phyloP scores from a whole-genome alignment of 768 basidiomycete genomes.

The Leucosporidium scottii region DNA sequence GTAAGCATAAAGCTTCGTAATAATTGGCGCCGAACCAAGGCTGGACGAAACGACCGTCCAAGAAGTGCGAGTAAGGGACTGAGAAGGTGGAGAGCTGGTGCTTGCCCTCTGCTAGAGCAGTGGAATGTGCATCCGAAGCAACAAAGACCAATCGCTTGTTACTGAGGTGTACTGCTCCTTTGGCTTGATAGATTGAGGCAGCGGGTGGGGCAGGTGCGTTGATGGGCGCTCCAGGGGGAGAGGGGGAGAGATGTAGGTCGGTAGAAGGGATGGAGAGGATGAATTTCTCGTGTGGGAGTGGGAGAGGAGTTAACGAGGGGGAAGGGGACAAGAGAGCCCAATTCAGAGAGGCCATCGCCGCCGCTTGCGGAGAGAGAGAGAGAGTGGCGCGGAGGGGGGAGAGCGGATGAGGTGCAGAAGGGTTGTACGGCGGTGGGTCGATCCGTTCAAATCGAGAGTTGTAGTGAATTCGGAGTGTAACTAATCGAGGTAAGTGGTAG shows the following conservation, averaged over 20 bases:
- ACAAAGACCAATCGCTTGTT: conserved; percentile 28
- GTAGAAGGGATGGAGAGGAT: conserved; percentile 4
- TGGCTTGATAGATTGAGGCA: neutral
- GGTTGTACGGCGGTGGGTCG: too few species aligned
- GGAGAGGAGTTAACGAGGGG: conserved; percentile 3
- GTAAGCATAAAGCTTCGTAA: conserved; percentile 12
- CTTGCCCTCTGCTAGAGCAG: neutral
- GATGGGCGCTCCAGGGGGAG: neutral
- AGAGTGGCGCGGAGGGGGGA: neutral
- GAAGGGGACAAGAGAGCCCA: conserved; percentile 6
- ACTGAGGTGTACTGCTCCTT: conserved; percentile 7
- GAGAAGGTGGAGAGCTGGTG: conserved; percentile 5
- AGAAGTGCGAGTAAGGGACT: conserved; percentile 11
- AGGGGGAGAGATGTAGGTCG: conserved; percentile 8
- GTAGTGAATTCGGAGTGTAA: too few species aligned
- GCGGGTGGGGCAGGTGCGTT: neutral
- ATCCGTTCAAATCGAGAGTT: too few species aligned
- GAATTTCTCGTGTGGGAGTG: conserved; percentile 18
- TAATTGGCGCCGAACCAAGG: conserved; percentile 26
- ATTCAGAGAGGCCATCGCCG: conserved; percentile 19
- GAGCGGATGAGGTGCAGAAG: neutral
- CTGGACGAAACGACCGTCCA: conserved; percentile 26
- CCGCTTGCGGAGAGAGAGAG: neutral
- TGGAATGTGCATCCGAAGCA: neutral
- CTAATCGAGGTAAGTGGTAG: too few species aligned